Evolutionary conservation across 164 flowering plant genomes (phyloP), one percentile per base, ranked within the genome.

Genomic region (Buxus sempervirens): DNA sequence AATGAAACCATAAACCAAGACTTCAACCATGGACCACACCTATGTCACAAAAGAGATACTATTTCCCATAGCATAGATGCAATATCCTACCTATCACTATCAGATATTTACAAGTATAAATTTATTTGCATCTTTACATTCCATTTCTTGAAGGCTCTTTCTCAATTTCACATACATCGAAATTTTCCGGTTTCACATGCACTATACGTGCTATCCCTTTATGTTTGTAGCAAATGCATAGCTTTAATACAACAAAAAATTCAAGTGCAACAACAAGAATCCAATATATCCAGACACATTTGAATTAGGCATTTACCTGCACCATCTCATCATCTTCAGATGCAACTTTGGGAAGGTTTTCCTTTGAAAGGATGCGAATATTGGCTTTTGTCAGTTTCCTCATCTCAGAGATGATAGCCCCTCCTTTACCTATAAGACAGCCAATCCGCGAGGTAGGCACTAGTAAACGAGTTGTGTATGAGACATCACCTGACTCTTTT

Each of bases 341-440:
- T 54, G 98, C 99, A 80, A 93, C 80, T 71, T 90, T 93, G 5
- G 98, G 98, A 70, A 90, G 89, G 60, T 78, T 85, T 60, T 96
- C 99, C 78, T 90, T 90, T 0, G 97, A 80, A 53, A 88, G 85
- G 64, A 96, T 87, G 69, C 97, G 97, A 28, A 96, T 96, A 73
- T 84, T 93, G 57, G 99, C 99, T 76, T 80, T 93, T 15, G 98
- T 92, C 23, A 79, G 58, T 62, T 74, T 89, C 78, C 98, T 88
- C 88, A 96, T 88, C 76, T 96, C 99, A 67, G 86, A 69, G 48
- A 96, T 85, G 48, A 96, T 90, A 54, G 91, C 70, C 60, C 99
- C 99, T 58, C 97, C 97, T 86, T 90, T 96, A 25, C 99, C 99
- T 76, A 93, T 86, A 56, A 96, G 90, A 78, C 96, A 90, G 57